These are phyloP conservation scores for Aspergillus brunneoviolaceus DNA, from an alignment of 2,329 filamentous ascomycete genomes.

Conservation along the genomic window DNA sequence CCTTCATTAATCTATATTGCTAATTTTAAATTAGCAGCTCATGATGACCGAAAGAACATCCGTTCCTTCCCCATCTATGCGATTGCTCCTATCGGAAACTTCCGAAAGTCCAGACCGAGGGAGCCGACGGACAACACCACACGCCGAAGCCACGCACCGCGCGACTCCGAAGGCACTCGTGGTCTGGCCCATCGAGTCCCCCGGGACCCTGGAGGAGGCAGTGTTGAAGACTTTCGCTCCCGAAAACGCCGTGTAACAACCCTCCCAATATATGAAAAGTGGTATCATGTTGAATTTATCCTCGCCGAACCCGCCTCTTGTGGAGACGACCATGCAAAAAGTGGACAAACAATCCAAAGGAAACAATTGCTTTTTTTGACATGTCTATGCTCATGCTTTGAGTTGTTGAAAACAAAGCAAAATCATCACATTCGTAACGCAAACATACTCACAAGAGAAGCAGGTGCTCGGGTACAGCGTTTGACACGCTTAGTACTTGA, in stretches of 20 bases:
- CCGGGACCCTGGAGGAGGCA: constrained; percentile 22
- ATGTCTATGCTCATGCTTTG: constrained; percentile 47
- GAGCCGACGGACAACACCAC: constrained; percentile 6
- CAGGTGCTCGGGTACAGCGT: constrained; percentile 20
- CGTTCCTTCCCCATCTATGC: constrained; percentile 6
- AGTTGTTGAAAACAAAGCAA: constrained; percentile 54
- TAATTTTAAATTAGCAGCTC: constrained; percentile 40
- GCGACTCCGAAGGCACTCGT: constrained; percentile 7
- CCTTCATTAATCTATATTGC: constrained; percentile 30
- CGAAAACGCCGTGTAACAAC: constrained; percentile 42
- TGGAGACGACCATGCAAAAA: constrained; percentile 40
- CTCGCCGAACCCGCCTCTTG: constrained; percentile 39
- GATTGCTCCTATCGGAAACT: constrained; percentile 12
- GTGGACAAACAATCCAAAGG: constrained; percentile 32
- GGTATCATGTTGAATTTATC: constrained; percentile 52
- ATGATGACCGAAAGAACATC: constrained; percentile 14
- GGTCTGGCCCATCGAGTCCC: constrained; percentile 12
- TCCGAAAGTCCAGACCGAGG: constrained; percentile 14
- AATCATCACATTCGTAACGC: constrained; percentile 47
- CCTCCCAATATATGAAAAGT: constrained; percentile 44
- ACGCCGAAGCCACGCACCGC: not conserved
- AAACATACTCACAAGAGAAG: constrained; percentile 18
- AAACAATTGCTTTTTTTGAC: constrained; percentile 30
- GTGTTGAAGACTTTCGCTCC: constrained; percentile 45
- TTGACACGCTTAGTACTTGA: constrained; percentile 71